Base-by-base conservation (phyloP, 2,329 filamentous ascomycete genomes). In the Endoconidiophora laricicola region DNA sequence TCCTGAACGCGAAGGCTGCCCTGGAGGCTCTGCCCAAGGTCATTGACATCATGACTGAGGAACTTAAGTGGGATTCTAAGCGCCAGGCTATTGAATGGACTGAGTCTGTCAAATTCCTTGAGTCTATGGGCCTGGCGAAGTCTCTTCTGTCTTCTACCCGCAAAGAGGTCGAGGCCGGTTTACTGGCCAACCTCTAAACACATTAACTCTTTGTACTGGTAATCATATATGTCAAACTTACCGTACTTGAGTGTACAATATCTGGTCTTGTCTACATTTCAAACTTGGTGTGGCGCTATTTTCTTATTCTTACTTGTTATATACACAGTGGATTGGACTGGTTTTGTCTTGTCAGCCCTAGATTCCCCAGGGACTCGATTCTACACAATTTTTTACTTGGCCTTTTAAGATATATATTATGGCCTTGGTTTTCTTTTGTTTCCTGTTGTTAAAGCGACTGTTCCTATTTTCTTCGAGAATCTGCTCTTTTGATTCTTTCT, bases 1-100 rank as follows among this genome's bases (percentile, higher is more conserved):
- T 95, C 69, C 67, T 95, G 57, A 94, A 94, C 61, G 87, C 87
- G 4, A 86, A 94, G 64, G 88, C 88, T 9, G 82, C 87, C 1
- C 76, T 94, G 7, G 86, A 94, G 66, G 81, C 86, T 1, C 72
- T 94, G 43, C 88, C 90, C 4, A 74, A 68, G 52, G 78, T 95
- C 52, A 91, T 95, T 59, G 87, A 95, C 62, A 74, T 94, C 54
- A 94, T 95, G 87, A 74, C 70, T 33, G 77, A 83, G 58, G 87
- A 95, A 68, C 69, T 94, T 53, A 73, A 79, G 52, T 95, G 87
- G 88, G 78, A 81, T 60, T 67, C 62, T 51, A 71, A 72, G 57
- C 71, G 88, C 55, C 83, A 86, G 66, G 81, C 88, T 4, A 58
- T 72, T 14, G 87, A 94, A 64, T 94, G 87, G 86, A 81, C 71